Conservation (phyloP, 169 alveolate genomes). For the Plasmodium fragile region DNA sequence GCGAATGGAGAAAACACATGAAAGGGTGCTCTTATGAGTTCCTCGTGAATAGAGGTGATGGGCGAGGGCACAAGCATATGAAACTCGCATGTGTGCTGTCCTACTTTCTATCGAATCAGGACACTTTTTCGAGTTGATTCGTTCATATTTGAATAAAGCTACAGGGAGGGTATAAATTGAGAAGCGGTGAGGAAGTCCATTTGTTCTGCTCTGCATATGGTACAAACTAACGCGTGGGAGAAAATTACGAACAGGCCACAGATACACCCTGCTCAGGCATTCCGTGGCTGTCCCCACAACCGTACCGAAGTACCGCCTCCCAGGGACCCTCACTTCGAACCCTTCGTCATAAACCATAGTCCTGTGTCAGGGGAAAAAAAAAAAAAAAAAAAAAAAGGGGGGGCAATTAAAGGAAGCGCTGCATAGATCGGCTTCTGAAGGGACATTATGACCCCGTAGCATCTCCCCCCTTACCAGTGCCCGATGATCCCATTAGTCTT, state of each 20-base stretch:
- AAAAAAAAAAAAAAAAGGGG: no score
- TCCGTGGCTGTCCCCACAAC: not conserved
- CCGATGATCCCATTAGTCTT: slow-evolving; percentile 72
- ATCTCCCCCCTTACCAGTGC: slow-evolving; percentile 13
- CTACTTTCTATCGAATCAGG: slow-evolving; percentile 34
- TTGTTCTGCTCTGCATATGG: not conserved
- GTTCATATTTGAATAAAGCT: slow-evolving; percentile 49
- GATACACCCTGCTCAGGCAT: not conserved
- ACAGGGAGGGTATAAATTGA: not conserved
- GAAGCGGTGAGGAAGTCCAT: not conserved
- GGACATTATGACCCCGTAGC: no score
- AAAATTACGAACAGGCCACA: not conserved
- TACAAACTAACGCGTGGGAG: not conserved
- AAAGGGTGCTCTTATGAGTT: not conserved
- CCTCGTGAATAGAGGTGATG: not conserved
- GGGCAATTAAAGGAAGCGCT: not conserved
- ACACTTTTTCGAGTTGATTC: not conserved
- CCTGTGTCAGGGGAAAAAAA: slow-evolving; percentile 79
- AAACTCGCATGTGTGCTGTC: not conserved
- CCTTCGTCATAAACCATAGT: slow-evolving; percentile 91
- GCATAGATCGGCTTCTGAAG: no score
- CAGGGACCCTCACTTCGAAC: slow-evolving; percentile 78
- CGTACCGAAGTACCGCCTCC: slow-evolving; percentile 77
- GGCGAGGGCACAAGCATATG: no score
- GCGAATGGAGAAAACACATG: not conserved